These are phyloP conservation scores for Lagenidium sp. DNA, from an alignment of 352 stramenopile species.

Conservation along the genomic window DNA sequence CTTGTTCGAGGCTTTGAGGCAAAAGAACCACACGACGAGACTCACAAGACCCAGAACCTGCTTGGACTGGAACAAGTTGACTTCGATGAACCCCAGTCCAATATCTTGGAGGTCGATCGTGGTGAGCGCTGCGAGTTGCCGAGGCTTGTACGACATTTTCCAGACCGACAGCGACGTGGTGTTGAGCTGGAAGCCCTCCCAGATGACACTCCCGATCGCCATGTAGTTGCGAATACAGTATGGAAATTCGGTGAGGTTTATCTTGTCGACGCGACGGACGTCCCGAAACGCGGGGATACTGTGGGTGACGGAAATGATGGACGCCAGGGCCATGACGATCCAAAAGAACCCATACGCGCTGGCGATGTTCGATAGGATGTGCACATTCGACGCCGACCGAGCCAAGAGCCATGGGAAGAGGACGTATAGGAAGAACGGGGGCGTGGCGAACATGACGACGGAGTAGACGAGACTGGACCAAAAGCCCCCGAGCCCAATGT, in stretches of 20 bases:
- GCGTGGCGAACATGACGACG: constrained; percentile 8
- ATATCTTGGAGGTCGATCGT: constrained; percentile 22
- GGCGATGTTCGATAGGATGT: constrained; percentile 13
- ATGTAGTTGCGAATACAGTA: constrained; percentile 30
- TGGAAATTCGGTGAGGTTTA: constrained; percentile 22
- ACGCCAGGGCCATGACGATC: constrained; percentile 18
- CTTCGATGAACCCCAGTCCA: constrained; percentile 12
- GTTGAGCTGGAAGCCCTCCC: constrained; percentile 29
- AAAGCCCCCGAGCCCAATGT: constrained; percentile 22
- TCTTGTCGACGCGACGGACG: constrained; percentile 18
- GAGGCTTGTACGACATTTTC: constrained; percentile 21
- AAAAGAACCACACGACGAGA: constrained; percentile 22
- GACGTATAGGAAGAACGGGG: constrained; percentile 15
- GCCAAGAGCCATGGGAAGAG: constrained; percentile 10
- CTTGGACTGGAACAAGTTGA: constrained; percentile 18
- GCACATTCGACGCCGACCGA: not conserved
- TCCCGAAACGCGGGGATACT: constrained; percentile 24
- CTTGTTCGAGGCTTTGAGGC: constrained; percentile 32
- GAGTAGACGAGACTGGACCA: constrained; percentile 26
- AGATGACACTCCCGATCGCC: constrained; percentile 22
- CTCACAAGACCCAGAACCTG: constrained; percentile 14
- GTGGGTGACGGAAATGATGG: constrained; percentile 16
- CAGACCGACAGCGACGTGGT: constrained; percentile 27
- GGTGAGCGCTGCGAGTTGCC: constrained; percentile 16
- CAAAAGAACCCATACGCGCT: constrained; percentile 18